These are phyloP conservation scores for Phragmites australis DNA, from an alignment of 176 grass and related monocot species.

Conservation along the genomic window DNA sequence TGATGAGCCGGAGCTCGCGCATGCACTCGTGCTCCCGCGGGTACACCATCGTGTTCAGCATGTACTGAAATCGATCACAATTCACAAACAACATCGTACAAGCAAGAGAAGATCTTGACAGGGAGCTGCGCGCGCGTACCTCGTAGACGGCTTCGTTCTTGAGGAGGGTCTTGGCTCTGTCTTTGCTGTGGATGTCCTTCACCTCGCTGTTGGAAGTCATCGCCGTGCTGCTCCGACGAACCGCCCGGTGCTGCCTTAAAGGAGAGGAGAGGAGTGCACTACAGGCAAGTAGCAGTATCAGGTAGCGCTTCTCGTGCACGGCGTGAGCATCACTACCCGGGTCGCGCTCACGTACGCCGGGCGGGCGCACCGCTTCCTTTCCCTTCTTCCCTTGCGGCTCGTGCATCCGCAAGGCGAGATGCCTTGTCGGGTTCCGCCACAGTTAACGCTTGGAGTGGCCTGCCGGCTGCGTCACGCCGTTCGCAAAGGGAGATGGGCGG, in stretches of 20 bases:
- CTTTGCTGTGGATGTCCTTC: conserved; percentile 27
- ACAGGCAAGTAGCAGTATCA: background rate
- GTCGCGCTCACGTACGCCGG: too few species aligned
- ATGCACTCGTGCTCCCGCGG: conserved; percentile 65
- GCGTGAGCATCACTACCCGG: too few species aligned
- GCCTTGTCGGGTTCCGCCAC: too few species aligned
- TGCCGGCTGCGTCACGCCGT: too few species aligned
- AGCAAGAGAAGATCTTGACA: background rate
- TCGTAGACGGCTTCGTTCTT: conserved; percentile 56
- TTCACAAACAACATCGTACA: background rate
- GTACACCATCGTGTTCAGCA: conserved; percentile 65
- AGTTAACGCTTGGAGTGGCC: too few species aligned
- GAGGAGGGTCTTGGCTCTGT: conserved; percentile 69
- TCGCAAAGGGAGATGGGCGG: too few species aligned
- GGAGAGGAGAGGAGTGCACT: too few species aligned
- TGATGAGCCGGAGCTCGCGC: conserved; percentile 68
- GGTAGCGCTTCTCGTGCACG: too few species aligned
- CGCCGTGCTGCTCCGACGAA: background rate
- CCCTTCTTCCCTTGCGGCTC: too few species aligned
- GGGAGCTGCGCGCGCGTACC: background rate
- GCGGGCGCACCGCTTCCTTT: too few species aligned
- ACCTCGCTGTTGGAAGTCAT: conserved; percentile 23
- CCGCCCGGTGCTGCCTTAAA: background rate
- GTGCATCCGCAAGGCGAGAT: too few species aligned
- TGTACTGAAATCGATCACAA: conserved; percentile 46